phyloP scores from a whole-genome alignment of 768 basidiomycete species.

The Lactifluus volemus region DNA sequence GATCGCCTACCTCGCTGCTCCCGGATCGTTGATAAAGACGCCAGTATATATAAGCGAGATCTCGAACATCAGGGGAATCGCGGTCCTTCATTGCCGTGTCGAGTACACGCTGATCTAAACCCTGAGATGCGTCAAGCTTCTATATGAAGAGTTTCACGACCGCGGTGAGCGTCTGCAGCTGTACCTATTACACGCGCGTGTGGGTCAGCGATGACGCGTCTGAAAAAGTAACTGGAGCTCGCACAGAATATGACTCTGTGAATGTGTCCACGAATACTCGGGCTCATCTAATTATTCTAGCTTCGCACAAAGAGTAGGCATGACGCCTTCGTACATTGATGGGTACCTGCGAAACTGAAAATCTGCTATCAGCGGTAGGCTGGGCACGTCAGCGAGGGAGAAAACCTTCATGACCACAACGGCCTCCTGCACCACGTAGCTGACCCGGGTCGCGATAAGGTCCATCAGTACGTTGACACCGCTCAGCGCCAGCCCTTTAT shows the following conservation, averaged over 20 bases:
- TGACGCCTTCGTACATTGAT: constrained; percentile 91
- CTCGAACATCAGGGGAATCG: constrained; percentile 93
- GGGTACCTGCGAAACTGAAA: constrained; percentile 93
- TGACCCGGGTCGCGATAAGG: constrained; percentile 86
- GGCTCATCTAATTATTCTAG: constrained; percentile 97
- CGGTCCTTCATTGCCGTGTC: constrained; percentile 95
- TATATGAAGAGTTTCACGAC: constrained; percentile 96
- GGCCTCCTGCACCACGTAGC: constrained; percentile 96
- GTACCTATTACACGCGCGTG: constrained; percentile 27
- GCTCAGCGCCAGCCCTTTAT: constrained; percentile 88
- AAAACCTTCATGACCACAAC: constrained; percentile 97
- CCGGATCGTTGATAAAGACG: constrained; percentile 88
- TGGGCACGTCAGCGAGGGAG: background rate
- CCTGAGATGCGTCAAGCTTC: constrained; percentile 90
- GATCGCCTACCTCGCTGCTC: constrained; percentile 66
- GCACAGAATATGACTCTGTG: constrained; percentile 81
- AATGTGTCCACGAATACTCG: constrained; percentile 91
- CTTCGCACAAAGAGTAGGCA: constrained; percentile 89
- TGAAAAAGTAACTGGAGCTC: constrained; percentile 21
- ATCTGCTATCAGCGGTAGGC: background rate
- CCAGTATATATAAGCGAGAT: constrained; percentile 98
- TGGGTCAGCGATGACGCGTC: background rate
- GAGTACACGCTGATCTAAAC: constrained; percentile 83
- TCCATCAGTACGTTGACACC: constrained; percentile 92
- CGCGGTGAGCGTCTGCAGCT: constrained; percentile 81